Base-by-base conservation (phyloP, 768 basidiomycete genomes). In the Leccinum ochraceum region DNA sequence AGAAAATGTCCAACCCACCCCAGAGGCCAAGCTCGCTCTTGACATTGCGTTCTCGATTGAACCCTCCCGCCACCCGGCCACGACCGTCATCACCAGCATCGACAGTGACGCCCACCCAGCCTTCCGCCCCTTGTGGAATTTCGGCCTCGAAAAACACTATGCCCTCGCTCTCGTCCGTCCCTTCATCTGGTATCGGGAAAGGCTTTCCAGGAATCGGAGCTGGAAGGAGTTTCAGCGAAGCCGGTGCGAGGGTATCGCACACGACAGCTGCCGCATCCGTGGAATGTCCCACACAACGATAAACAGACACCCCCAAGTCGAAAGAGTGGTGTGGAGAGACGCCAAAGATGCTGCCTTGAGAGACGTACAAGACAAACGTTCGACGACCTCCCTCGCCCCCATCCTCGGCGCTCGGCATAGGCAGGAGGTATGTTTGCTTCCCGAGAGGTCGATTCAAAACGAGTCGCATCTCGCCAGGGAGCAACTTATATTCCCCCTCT, bases 91-190 rank as follows among this genome's bases (percentile, higher is more conserved):
- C 81, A 54, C 76, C 71, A 44, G 77, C 75, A 13, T 85, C 79
- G 24, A 88, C 67, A 28, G 69, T 74, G 44, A 92, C 76, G 2
- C 80, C 88, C 6, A 92, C 70, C 80, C 81, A 85, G 6, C 72
- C 70, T 11, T 65, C 61, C 17, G 60, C 51, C 6, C 39, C 67
- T 46, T 7, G 30, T 2, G 73, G 65, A 17, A 87, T 48, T 44
- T 79, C 73, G 10, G 80, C 81, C 67, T 88, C 86, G 66, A 83
- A 90, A 26, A 87, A 74, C 4, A 86, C 86, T 2, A 88, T 77
- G 0, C 89, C 90, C 59, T 91, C 90, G 9, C 87, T 88, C 69
- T 93, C 89, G 56, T 90, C 88, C 0, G 82, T 71, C 0, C 90
- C 90, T 71, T 88, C 86, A 16, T 83, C 72, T 14, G 89, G 87